phyloP scores from a whole-genome alignment of 257 asterid species.

The Voacanga thouarsii region DNA sequence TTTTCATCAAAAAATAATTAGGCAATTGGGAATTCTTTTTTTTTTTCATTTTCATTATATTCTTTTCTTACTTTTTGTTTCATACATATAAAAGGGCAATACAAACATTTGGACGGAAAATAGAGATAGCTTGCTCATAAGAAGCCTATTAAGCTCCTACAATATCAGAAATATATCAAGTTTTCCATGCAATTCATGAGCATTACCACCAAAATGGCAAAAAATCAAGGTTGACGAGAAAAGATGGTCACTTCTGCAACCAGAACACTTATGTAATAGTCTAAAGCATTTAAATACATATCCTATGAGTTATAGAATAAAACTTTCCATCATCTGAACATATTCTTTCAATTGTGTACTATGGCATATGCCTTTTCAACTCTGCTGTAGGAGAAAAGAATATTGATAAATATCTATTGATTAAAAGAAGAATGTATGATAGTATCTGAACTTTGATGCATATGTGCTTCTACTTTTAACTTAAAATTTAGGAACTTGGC shows the following conservation, averaged over 20 bases:
- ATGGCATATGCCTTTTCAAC: not conserved
- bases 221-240: not conserved
- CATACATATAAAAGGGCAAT: no score
- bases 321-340: not conserved
- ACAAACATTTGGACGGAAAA: no score
- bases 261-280: not conserved
- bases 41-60: no score
- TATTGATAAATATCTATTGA: not conserved
- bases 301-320: not conserved
- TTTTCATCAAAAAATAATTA: no score
- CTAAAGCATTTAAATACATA: not conserved
- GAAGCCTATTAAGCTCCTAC: slow-evolving; percentile 85
- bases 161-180: slow-evolving; percentile 17
- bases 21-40: no score
- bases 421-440: not conserved
- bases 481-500: not conserved
- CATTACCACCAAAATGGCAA: not conserved
- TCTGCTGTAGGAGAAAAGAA: not conserved
- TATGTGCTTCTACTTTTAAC: not conserved
- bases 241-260: not conserved
- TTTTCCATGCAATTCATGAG: slow-evolving; percentile 2
- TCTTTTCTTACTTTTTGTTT: no score
- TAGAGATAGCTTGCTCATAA: no score
- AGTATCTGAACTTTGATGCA: not conserved
- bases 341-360: not conserved